phyloP scores from a whole-genome alignment of 768 basidiomycete genomes.

The Strobilomyces confusus region DNA sequence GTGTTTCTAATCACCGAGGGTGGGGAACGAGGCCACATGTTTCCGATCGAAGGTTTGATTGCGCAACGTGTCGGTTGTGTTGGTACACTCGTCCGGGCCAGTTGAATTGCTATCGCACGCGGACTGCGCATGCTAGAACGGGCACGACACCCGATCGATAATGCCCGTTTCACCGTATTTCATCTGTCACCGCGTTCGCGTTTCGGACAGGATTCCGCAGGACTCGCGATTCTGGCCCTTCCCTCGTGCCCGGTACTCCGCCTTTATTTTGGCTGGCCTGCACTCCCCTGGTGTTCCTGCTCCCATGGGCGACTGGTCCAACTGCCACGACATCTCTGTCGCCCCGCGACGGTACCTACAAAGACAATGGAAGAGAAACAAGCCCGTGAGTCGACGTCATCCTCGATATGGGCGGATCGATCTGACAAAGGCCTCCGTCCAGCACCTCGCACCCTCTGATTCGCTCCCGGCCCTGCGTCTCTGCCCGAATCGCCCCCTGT shows the following conservation, averaged over 20 bases:
- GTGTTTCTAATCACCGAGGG: constrained; percentile 8
- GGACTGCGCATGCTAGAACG: constrained; percentile 23
- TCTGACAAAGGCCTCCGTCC: constrained; percentile 11
- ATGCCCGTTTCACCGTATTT: constrained; percentile 13
- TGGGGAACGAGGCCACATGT: constrained; percentile 14
- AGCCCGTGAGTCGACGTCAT: constrained; percentile 31
- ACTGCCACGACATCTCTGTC: constrained; percentile 17
- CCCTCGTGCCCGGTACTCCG: constrained; percentile 28
- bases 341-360: constrained; percentile 34
- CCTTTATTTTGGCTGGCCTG: constrained; percentile 21
- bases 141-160: constrained; percentile 23
- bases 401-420: constrained; percentile 9
- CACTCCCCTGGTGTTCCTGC: not conserved
- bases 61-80: constrained; percentile 21
- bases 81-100: constrained; percentile 2
- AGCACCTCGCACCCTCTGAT: constrained; percentile 44
- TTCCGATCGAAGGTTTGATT: constrained; percentile 13
- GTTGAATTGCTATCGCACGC: constrained; percentile 21
- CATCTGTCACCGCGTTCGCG: constrained; percentile 20
- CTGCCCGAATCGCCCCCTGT: constrained; percentile 39
- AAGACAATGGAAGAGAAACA: constrained; percentile 42
- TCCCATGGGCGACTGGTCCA: constrained; percentile 16
- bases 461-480: constrained; percentile 46
- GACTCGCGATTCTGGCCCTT: constrained; percentile 21
- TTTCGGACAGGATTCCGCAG: constrained; percentile 27